These are phyloP conservation scores for Carex pumila DNA, from an alignment of 176 grass and related monocot species.

Conservation along the genomic window DNA sequence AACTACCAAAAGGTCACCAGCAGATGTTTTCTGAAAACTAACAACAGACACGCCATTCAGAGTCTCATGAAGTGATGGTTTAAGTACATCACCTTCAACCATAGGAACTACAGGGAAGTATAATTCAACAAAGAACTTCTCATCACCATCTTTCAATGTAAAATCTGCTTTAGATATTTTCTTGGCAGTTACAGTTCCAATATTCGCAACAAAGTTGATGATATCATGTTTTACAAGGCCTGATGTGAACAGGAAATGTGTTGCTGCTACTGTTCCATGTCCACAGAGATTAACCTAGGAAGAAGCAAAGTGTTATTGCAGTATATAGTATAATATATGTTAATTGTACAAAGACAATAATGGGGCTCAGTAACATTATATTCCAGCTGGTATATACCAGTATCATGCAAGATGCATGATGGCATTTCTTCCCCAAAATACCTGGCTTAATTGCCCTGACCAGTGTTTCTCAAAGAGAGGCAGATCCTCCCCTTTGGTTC, in stretches of 20 bases:
- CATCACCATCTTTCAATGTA: background rate
- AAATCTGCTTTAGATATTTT: conserved; percentile 10
- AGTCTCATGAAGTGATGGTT: conserved; percentile 39
- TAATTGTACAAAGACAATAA: background rate
- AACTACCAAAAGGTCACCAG: conserved; percentile 30
- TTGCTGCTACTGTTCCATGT: conserved; percentile 42
- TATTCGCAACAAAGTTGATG: conserved; percentile 37
- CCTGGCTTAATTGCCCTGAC: background rate
- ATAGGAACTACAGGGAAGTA: conserved; percentile 34
- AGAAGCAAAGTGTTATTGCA: background rate
- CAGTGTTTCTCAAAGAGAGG: background rate
- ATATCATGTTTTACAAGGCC: conserved; percentile 7
- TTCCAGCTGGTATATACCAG: background rate
- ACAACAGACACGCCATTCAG: conserved; percentile 35
- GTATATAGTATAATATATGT: background rate
- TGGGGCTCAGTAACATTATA: background rate
- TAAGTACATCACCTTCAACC: conserved; percentile 3
- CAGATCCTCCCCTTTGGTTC: background rate
- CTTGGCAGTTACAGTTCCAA: conserved; percentile 27
- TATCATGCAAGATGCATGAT: background rate
- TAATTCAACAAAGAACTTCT: conserved; percentile 34
- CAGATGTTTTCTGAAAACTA: conserved; percentile 28
- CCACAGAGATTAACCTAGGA: conserved; percentile 43
- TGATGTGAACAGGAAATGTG: conserved; percentile 38
- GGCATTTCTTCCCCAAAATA: background rate